Base-by-base conservation (phyloP, 169 alveolate species). In the Babesia ovis region DNA sequence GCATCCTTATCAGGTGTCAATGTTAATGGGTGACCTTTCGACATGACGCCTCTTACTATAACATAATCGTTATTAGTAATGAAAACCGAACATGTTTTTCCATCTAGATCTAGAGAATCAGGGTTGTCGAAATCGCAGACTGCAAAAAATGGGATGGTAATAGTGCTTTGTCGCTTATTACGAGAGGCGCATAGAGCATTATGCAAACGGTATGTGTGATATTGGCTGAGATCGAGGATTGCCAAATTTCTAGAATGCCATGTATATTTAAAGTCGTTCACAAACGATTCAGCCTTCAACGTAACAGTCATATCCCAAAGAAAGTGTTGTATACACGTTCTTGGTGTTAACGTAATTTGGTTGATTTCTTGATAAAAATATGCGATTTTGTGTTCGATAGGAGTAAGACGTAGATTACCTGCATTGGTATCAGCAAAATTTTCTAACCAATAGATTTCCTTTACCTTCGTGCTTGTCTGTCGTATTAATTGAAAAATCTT, bases 31-130 rank as follows among this genome's bases (percentile, higher is more conserved):
- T 1, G 23, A 1, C 5, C 37, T 0, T 37, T 14, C 5, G 0
- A 3, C 25, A 11, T 25, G 6, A 14, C 35, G 11, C 70, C 70
- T 25, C 70, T 39, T 11, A 60, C 37, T 4, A 27, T 60, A 41
- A 60, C 42, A 32, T 0, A 1, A 8, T 60, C 43, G 2, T 42
- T n/a, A 1, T 8, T 8, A 1, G 43, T 3, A 8, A 60, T 4
- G 27, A 41, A 41, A 3, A 64, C 51, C 4, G 74, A 32, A 32
- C 74, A 64, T 11, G 74, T 64, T 20, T 22, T 48, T 9, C 62
- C 61, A 35, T 64, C 61, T 29, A 22, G 25, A 16, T 45, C 74
- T 1, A 64, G 54, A 0, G 22, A 4, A 20, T 48, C 23, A 4
- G 29, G 5, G 18, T 64, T 64, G 25, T 4, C 2, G 51, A 46